A percentile compares a stretch with the other conserved stretches of the same genome.
Evolutionary conservation across 177 flowering plant species (phyloP).

Genomic region (Tripterygium wilfordii): DNA sequence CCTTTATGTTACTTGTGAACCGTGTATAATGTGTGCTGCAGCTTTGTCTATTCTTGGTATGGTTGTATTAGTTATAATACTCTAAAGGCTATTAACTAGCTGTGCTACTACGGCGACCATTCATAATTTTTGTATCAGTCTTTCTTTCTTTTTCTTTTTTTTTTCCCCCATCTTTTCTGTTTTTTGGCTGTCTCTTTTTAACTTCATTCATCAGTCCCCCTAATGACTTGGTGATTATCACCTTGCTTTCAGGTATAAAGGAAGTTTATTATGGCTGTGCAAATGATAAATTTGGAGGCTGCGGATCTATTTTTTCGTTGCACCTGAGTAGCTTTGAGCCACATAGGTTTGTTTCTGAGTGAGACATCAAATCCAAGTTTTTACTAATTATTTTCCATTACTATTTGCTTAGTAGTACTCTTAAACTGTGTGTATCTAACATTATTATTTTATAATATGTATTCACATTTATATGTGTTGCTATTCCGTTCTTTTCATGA

Average conservation of each 20-base stretch:
- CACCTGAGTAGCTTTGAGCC: conserved; percentile 32
- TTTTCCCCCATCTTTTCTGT: not conserved
- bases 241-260: conserved; percentile 36
- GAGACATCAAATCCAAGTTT: not conserved
- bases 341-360: conserved; percentile 15
- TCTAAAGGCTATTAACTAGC: not conserved
- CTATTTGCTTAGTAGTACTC: too few species aligned
- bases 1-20: conserved; percentile 97
- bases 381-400: conserved; percentile 2
- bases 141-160: too few species aligned
- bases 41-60: conserved; percentile 80
- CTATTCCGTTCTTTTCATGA: too few species aligned
- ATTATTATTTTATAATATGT: too few species aligned
- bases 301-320: conserved; percentile 78
- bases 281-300: conserved; percentile 96
- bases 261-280: conserved; percentile 90
- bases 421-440: too few species aligned
- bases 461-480: too few species aligned
- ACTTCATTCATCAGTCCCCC: not conserved
- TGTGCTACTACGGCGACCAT: not conserved
- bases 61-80: conserved; percentile 5
- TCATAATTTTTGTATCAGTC: too few species aligned
- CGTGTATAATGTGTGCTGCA: conserved; percentile 96
- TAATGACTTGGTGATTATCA: not conserved
- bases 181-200: not conserved